Evolutionary conservation across 345 rosid genomes (phyloP), one percentile per base, ranked within the genome.

Genomic region (Eucalyptus curtisii): DNA sequence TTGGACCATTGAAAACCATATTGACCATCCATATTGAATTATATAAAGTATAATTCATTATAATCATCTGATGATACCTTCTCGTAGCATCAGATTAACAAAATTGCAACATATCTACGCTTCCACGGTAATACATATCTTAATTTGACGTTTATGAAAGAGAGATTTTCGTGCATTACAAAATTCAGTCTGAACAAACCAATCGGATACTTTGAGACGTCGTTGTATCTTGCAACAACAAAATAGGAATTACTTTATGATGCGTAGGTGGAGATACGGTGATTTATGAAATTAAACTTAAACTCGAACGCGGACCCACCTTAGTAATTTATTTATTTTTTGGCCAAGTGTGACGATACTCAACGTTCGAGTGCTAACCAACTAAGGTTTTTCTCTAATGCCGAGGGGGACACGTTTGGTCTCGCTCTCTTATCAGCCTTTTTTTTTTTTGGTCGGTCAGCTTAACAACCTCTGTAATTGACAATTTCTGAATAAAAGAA

Each of bases 31-130:
- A n/a, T n/a, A 7, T 66, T 33, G 5, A 66, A 15, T 66, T 31
- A 10, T 33, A 68, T 17, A 8, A 16, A 33, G 19, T 66, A 66
- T 12, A 16, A 4, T 4, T 16, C 1, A 3, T 31, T 8, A 7
- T 1, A 6, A 66, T 15, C 79, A 31, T 31, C 6, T 14, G 3
- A 61, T 59, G 10, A 13, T n/a, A 64, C 33, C 20, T 64, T 64
- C 37, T 7, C 1, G 10, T 7, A n/a, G 20, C 20, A 31, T 3
- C 3, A 0, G 2, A 7, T 66, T 31, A 8, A 15, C 17, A 66
- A 66, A 66, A 30, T 61, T 9, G 5, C 0, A 1, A 31, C 79
- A 5, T 15, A 15, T 31, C 3, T 17, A 15, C 2, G 5, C 79
- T 16, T 37, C 3, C 6, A 31, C 12, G 22, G 22, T 15, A 66